Conservation (phyloP, 2,329 filamentous ascomycete species). For the Nothophoma quercina region DNA sequence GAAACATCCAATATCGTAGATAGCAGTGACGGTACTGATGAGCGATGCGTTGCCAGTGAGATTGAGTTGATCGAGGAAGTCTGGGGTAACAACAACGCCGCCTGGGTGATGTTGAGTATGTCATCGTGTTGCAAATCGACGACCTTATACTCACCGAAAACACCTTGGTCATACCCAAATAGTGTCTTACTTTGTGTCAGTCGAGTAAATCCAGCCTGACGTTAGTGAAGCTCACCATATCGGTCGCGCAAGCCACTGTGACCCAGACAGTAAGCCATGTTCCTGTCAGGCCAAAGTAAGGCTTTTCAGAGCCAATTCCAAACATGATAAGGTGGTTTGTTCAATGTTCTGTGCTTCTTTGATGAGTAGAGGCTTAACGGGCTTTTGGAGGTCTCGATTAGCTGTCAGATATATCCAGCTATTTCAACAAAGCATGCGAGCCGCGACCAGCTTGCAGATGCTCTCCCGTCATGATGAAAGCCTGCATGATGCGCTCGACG, state of each 20-base stretch:
- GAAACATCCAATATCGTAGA: slow-evolving; percentile 69
- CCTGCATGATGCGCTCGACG: not conserved
- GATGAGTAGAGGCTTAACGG: too few relatives aligned
- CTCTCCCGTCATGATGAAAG: slow-evolving; percentile 18
- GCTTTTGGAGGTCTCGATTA: too few relatives aligned
- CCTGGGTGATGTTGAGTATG: slow-evolving; percentile 34
- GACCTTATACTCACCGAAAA: slow-evolving; percentile 52
- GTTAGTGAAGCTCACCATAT: slow-evolving; percentile 19
- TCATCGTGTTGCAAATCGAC: not conserved
- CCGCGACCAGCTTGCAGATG: not conserved
- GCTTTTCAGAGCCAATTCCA: slow-evolving; percentile 38
- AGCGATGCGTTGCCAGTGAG: slow-evolving; percentile 53
- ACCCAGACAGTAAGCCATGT: slow-evolving; percentile 66
- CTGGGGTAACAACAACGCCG: slow-evolving; percentile 62
- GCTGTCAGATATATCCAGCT: too few relatives aligned
- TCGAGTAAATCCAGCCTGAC: not conserved
- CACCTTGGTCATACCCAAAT: slow-evolving; percentile 60
- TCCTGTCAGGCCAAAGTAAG: slow-evolving; percentile 63
- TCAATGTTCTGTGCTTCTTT: too few relatives aligned
- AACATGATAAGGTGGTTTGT: slow-evolving; percentile 17
- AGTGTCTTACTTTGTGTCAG: slow-evolving; percentile 26
- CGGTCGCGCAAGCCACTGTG: slow-evolving; percentile 48
- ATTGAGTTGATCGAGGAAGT: slow-evolving; percentile 60
- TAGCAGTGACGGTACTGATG: slow-evolving; percentile 61
- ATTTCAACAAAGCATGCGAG: slow-evolving; percentile 6